Conservation (phyloP, 345 rosid genomes). For the Linum tenue region DNA sequence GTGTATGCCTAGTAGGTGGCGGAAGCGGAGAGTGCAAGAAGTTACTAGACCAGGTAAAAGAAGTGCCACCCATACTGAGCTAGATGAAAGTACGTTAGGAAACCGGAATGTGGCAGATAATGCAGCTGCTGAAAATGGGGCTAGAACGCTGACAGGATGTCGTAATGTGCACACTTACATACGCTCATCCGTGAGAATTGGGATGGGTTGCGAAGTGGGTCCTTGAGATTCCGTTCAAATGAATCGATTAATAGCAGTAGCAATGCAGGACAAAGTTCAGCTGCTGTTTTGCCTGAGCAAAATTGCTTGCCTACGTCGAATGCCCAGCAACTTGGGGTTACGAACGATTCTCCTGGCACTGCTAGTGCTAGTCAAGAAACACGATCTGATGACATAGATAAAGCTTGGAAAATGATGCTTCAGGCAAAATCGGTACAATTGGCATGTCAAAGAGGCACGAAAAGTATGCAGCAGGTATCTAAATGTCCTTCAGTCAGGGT, state of each 20-base stretch:
- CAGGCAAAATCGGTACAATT: constrained; percentile 32
- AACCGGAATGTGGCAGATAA: constrained; percentile 11
- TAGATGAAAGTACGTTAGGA: constrained; percentile 7
- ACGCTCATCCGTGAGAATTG: constrained; percentile 44
- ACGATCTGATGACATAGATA: constrained; percentile 22
- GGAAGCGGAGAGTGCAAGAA: constrained; percentile 2
- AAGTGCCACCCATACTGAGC: neutral
- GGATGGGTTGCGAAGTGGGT: constrained; percentile 36
- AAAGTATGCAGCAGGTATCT: constrained; percentile 6
- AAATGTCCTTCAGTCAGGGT: constrained; percentile 12
- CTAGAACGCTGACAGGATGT: constrained; percentile 37
- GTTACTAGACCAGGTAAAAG: neutral
- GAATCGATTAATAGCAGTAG: constrained; percentile 12
- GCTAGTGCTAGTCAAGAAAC: constrained; percentile 1
- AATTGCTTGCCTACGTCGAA: constrained; percentile 16
- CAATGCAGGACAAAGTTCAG: constrained; percentile 2
- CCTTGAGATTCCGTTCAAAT: constrained; percentile 30
- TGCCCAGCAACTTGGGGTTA: constrained; percentile 13
- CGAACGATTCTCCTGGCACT: constrained; percentile 3
- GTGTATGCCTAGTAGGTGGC: neutral
- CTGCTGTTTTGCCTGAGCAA: neutral
- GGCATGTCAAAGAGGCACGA: constrained; percentile 6
- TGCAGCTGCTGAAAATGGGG: constrained; percentile 14
- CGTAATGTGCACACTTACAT: constrained; percentile 35
- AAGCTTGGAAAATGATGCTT: constrained; percentile 63